Evolutionary conservation across 1,139 yeast species (phyloP).

Genomic region (Candida labiduridarum): DNA sequence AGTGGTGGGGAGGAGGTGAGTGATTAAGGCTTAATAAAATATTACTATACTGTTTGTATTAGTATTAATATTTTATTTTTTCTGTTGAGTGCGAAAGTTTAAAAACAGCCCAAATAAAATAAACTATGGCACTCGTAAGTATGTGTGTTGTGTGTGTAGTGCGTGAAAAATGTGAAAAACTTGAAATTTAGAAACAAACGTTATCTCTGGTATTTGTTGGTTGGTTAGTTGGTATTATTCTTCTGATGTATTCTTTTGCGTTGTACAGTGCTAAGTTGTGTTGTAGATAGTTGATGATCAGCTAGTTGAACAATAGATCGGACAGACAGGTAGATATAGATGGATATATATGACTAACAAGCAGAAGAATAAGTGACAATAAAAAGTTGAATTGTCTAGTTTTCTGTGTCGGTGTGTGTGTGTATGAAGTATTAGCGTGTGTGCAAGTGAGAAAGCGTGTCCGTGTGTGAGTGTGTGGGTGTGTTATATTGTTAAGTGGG

Average conservation of each 20-base stretch:
- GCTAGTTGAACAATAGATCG: no score
- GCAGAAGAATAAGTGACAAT: background rate
- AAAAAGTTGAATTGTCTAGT: background rate
- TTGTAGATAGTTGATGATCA: no score
- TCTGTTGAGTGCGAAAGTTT: background rate
- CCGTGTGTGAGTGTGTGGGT: background rate
- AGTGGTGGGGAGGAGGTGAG: no score
- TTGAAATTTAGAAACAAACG: background rate
- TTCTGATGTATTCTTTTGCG: background rate
- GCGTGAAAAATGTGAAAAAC: conserved; percentile 2
- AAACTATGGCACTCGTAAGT: no score
- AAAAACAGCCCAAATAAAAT: no score
- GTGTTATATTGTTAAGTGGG: background rate
- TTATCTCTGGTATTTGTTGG: background rate
- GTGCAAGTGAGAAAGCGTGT: background rate
- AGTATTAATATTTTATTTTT: background rate
- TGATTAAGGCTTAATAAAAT: background rate
- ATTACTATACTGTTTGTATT: background rate
- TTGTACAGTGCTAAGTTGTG: no score
- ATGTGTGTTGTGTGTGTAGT: background rate
- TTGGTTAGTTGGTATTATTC: background rate
- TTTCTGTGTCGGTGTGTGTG: background rate
- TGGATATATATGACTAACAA: background rate
- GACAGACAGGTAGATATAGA: no score
- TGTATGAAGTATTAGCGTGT: background rate